Evolutionary conservation across 2,329 filamentous ascomycete species (phyloP).

Genomic region (Pseudogymnoascus sp.): DNA sequence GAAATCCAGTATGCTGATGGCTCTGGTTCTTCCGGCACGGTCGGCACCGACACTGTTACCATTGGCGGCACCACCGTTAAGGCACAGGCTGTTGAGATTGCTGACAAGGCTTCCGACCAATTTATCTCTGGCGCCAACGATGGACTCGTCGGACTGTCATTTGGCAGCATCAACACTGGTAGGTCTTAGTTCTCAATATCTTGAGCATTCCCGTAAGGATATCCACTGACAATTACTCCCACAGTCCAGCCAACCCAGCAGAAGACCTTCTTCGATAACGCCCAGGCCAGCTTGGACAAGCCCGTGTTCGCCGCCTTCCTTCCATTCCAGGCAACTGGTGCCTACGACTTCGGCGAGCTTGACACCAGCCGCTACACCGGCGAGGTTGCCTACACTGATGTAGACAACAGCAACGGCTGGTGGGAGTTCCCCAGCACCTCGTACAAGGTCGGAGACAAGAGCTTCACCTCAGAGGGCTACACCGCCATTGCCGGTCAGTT

Average conservation of each 20-base stretch:
- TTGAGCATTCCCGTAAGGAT: neutral
- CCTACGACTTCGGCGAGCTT: constrained; percentile 49
- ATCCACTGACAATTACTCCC: neutral
- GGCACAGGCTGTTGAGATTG: constrained; percentile 26
- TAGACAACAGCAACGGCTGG: constrained; percentile 40
- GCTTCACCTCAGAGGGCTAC: constrained; percentile 33
- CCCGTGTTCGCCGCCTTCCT: constrained; percentile 49
- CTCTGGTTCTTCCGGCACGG: constrained; percentile 25
- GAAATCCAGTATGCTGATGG: constrained; percentile 29
- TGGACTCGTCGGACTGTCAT: constrained; percentile 54
- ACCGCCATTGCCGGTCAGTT: constrained; percentile 23
- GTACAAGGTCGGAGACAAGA: constrained; percentile 36
- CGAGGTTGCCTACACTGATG: constrained; percentile 39
- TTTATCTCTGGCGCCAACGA: constrained; percentile 33
- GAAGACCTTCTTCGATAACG: constrained; percentile 28
- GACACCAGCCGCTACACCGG: constrained; percentile 45
- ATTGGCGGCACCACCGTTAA: constrained; percentile 26
- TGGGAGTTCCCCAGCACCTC: constrained; percentile 47
- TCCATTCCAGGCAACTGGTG: constrained; percentile 37
- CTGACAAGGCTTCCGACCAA: constrained; percentile 21
- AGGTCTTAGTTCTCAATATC: neutral
- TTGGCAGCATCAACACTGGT: constrained; percentile 26
- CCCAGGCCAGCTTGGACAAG: constrained; percentile 17
- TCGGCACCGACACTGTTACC: constrained; percentile 27
- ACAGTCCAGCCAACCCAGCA: constrained; percentile 20